Evolutionary conservation across 2,329 filamentous ascomycete species (phyloP).

Genomic region (Fusarium brachygibbosum): DNA sequence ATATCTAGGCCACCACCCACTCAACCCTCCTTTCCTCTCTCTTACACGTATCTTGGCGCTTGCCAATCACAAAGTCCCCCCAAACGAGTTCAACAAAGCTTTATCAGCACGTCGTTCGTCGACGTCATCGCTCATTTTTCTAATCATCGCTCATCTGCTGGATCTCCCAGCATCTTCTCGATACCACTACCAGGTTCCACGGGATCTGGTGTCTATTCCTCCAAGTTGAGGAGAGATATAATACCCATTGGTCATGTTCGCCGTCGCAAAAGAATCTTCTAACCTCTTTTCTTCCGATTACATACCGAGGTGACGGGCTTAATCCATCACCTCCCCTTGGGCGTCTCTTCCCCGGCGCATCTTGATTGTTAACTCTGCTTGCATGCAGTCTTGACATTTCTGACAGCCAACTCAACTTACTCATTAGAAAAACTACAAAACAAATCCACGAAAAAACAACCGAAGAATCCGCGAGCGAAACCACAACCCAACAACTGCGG

Average conservation of each 20-base stretch:
- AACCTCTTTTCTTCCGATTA: constrained; percentile 71
- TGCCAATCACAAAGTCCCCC: constrained; percentile 54
- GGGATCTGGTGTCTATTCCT: constrained; percentile 52
- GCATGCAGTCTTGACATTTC: constrained; percentile 44
- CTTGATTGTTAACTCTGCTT: constrained; percentile 43
- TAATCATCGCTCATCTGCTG: constrained; percentile 43
- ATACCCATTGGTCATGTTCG: constrained; percentile 65
- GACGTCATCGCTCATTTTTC: constrained; percentile 50
- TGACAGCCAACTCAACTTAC: constrained; percentile 32
- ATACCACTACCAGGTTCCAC: constrained; percentile 48
- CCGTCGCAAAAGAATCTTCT: constrained; percentile 66
- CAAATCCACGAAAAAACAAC: constrained; percentile 54
- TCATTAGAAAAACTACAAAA: constrained; percentile 44
- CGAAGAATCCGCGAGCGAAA: constrained; percentile 21
- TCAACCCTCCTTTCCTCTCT: constrained; percentile 47
- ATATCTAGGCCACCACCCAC: constrained; percentile 53
- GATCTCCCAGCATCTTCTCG: constrained; percentile 49
- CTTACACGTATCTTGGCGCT: constrained; percentile 54
- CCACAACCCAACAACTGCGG: constrained; percentile 40
- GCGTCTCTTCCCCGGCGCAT: constrained; percentile 53
- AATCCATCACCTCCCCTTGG: constrained; percentile 62
- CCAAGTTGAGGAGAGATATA: constrained; percentile 52
- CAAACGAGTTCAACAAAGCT: constrained; percentile 33
- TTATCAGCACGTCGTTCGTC: constrained; percentile 45
- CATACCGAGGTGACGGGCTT: constrained; percentile 72